These are phyloP conservation scores for Perkinsus olseni DNA, from an alignment of 169 alveolate species.

Conservation along the genomic window DNA sequence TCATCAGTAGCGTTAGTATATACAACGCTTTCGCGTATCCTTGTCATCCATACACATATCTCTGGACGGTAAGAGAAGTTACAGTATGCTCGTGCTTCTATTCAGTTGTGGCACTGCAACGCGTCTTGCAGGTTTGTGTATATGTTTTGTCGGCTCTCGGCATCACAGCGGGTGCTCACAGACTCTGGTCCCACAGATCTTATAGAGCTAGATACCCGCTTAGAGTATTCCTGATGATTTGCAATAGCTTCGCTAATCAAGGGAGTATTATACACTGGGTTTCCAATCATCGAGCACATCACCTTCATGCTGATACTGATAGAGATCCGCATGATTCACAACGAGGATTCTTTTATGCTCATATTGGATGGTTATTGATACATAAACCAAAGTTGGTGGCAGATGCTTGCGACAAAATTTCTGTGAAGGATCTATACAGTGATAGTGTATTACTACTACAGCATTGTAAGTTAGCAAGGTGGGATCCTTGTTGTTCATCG, in stretches of 20 bases:
- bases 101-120: too few relatives aligned
- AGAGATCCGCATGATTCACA: slow-evolving; percentile 65
- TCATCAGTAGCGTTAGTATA: too few relatives aligned
- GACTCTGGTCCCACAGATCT: slow-evolving; percentile 69
- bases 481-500: too few relatives aligned
- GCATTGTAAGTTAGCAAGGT: too few relatives aligned
- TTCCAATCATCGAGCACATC: slow-evolving; percentile 62
- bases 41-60: too few relatives aligned
- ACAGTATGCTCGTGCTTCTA: too few relatives aligned
- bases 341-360: slow-evolving; percentile 63
- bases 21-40: too few relatives aligned
- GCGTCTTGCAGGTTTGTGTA: background rate
- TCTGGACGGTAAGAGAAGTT: too few relatives aligned
- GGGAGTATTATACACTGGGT: slow-evolving; percentile 70
- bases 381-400: slow-evolving; percentile 33
- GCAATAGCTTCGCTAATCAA: slow-evolving; percentile 61
- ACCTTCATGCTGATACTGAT: slow-evolving; percentile 58
- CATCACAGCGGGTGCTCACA: slow-evolving; percentile 74
- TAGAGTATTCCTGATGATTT: slow-evolving; percentile 47
- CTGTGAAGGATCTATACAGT: background rate
- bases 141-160: slow-evolving; percentile 59
- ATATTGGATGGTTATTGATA: slow-evolving; percentile 67
- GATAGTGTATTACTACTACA: too few relatives aligned
- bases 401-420: slow-evolving; percentile 20
- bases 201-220: slow-evolving; percentile 53